Evolutionary conservation across 306 rosid species (phyloP).

Genomic region (Luffa aegyptiaca): DNA sequence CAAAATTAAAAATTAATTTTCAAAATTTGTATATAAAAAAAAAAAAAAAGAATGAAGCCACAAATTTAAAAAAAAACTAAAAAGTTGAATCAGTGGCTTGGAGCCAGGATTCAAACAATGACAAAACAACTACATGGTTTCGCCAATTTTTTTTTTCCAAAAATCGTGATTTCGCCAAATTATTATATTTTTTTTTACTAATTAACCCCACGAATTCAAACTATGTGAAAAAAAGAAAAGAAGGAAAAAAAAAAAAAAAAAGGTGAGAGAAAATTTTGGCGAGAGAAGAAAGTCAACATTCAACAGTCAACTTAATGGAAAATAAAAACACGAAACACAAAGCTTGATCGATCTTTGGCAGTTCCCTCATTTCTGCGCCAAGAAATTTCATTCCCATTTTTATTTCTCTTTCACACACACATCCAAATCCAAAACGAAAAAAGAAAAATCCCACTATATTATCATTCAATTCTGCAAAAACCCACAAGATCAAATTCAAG

Average conservation of each 20-base stretch:
- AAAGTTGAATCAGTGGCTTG: too few relatives aligned
- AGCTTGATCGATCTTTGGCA: background rate
- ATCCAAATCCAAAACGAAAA: background rate
- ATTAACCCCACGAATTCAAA: background rate
- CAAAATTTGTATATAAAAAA: too few relatives aligned
- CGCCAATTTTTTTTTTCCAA: too few relatives aligned
- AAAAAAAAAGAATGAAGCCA: too few relatives aligned
- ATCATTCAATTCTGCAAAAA: background rate
- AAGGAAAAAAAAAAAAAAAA: background rate
- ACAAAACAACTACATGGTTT: too few relatives aligned
- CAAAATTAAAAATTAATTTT: too few relatives aligned
- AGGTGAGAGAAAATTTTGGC: background rate
- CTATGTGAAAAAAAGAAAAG: too few relatives aligned
- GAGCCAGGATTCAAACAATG: too few relatives aligned
- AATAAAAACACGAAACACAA: background rate
- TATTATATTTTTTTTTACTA: too few relatives aligned
- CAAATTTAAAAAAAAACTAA: too few relatives aligned
- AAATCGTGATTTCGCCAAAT: too few relatives aligned
- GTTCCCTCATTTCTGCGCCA: background rate
- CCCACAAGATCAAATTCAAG: background rate
- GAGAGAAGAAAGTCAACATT: conserved; percentile 18
- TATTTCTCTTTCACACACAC: conserved; percentile 2
- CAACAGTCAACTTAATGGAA: conserved; percentile 20
- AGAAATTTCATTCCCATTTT: background rate
- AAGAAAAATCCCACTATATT: background rate